Conservation (phyloP, 768 basidiomycete species). For the Termitomyces sp. region DNA sequence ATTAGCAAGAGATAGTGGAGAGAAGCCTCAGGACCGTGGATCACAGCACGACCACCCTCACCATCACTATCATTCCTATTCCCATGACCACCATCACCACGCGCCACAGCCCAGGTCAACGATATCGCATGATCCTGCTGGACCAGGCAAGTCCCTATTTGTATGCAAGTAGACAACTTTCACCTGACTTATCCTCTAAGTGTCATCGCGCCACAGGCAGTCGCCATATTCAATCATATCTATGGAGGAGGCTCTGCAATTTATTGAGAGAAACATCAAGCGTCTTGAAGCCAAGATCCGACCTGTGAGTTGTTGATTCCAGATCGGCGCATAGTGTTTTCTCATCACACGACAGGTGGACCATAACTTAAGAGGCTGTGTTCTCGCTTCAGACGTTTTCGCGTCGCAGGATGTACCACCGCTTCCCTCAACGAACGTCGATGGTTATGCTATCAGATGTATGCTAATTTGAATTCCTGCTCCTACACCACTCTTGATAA, state of each 20-base stretch:
- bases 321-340: background rate
- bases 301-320: conserved; percentile 34
- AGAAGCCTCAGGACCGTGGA: conserved; percentile 22
- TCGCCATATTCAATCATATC: conserved; percentile 77
- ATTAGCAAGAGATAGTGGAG: conserved; percentile 31
- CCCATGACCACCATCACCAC: conserved; percentile 34
- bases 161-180: background rate
- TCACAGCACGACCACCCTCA: conserved; percentile 34
- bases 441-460: conserved; percentile 85
- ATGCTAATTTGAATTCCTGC: conserved; percentile 15
- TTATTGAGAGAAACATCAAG: conserved; percentile 47
- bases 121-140: conserved; percentile 68
- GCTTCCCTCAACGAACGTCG: conserved; percentile 74
- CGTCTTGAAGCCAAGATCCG: conserved; percentile 36
- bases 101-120: conserved; percentile 53
- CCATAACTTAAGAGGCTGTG: conserved; percentile 53
- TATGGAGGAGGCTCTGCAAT: conserved; percentile 58
- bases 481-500: background rate
- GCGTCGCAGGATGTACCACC: conserved; percentile 63
- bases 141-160: conserved; percentile 47
- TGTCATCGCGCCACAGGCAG: conserved; percentile 64
- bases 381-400: conserved; percentile 73
- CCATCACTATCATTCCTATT: conserved; percentile 21
- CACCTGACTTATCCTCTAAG: conserved; percentile 30
- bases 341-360: conserved; percentile 46